Evolutionary conservation across 495 filamentous ascomycete genomes (phyloP), one percentile per base, ranked within the genome.

Genomic region (Penicillium malachiteum): DNA sequence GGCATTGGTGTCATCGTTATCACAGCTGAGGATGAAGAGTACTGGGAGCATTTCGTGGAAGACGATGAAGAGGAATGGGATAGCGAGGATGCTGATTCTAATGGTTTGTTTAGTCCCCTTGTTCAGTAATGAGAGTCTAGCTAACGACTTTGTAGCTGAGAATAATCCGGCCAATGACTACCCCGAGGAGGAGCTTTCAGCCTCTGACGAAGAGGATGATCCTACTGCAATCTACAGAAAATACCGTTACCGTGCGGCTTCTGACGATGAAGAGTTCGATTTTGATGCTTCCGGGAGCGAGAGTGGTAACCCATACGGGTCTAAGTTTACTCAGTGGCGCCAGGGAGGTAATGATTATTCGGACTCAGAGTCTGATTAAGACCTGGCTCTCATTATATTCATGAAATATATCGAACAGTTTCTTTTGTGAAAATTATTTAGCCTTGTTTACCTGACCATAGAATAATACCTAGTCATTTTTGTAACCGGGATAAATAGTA

Each of bases 111-210:
- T 31, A 11, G 39, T 49, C 32, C 45, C 40, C 12, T 21, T 37
- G 2, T 11, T 4, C 21, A 9, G 11, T 32, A 35, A 5, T 5
- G 34, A 35, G 4, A 13, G 9, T 14, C 0, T 37, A 11, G 17
- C 34, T 49, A 32, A 49, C 14, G n/a, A 39, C 38, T 45, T n/a
- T 0, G 57, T 65, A 82, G 84, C 84, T 13, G 85, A 88, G 59
- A 81, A 84, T 57, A 84, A 81, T 61, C 84, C 85, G 45, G 83
- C 78, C 50, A 85, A 85, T 54, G 85, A 88, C 54, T 88, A 88
- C 57, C 85, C 85, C 0, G 85, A 88, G 48, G 84, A 88, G 47
- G 85, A 88, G 50, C 60, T 85, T 6, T 79, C 74, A 10, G 78
- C 73, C 18, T 78, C 81, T 21, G 84, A 86, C 49, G 83, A 87